Conservation (phyloP, 352 stramenopile genomes). For the Saprolegnia diclina region DNA sequence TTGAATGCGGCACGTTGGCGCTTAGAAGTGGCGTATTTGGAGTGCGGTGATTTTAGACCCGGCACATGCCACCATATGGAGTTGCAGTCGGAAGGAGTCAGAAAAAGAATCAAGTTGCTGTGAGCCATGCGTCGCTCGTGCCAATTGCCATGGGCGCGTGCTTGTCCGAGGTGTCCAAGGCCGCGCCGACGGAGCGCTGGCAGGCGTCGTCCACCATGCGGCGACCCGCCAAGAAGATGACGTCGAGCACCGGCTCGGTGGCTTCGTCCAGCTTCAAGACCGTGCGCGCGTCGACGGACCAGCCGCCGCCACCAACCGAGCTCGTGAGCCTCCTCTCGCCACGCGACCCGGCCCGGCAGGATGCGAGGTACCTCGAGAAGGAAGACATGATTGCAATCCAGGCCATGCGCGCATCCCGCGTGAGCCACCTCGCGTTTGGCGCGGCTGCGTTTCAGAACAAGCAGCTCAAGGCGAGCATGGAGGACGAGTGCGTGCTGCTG, state of each 20-base stretch:
- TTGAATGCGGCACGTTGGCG: no score
- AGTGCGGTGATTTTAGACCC: no score
- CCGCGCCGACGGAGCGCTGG: no score
- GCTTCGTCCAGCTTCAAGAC: not conserved
- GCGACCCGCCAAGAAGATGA: no score
- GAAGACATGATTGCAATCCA: slow-evolving; percentile 1
- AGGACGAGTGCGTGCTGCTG: slow-evolving; percentile 77
- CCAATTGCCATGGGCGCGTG: not conserved
- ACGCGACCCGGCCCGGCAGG: not conserved
- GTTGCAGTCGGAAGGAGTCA: not conserved
- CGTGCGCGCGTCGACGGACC: not conserved
- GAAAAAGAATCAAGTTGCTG: not conserved
- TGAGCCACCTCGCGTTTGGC: slow-evolving; percentile 4
- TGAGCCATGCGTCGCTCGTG: not conserved
- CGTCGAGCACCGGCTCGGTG: no score
- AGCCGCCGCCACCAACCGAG: not conserved
- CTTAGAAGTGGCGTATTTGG: no score
- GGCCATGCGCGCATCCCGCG: not conserved
- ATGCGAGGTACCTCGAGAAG: not conserved
- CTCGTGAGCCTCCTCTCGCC: not conserved
- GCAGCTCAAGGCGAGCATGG: slow-evolving; percentile 73
- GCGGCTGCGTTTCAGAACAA: slow-evolving; percentile 77
- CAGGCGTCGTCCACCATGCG: no score
- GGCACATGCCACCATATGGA: no score
- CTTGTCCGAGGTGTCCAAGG: not conserved